Evolutionary conservation across 2,329 filamentous ascomycete genomes (phyloP).

Genomic region (Phialophora macrospora): DNA sequence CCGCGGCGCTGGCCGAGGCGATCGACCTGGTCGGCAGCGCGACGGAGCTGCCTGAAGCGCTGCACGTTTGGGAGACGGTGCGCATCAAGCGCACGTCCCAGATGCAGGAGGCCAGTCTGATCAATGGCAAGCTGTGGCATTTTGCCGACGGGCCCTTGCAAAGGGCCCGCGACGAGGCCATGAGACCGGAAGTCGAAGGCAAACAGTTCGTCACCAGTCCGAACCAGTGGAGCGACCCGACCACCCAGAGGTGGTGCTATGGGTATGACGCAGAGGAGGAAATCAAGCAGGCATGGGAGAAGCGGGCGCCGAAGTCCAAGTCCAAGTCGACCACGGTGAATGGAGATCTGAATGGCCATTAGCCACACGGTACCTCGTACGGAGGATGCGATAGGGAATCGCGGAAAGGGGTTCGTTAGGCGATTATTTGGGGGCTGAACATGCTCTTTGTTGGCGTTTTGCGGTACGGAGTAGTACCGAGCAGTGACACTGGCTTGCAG

Average conservation of each 20-base stretch:
- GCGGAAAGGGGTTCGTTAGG: background rate
- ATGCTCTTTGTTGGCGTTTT: background rate
- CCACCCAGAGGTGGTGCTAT: conserved; percentile 56
- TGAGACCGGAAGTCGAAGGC: conserved; percentile 50
- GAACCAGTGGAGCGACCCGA: conserved; percentile 57
- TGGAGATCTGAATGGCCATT: conserved; percentile 14
- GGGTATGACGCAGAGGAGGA: conserved; percentile 54
- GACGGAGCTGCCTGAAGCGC: conserved; percentile 42
- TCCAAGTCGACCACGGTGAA: conserved; percentile 9
- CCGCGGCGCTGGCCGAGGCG: conserved; percentile 44
- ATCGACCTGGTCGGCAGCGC: conserved; percentile 23
- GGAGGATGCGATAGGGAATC: background rate
- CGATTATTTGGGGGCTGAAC: background rate
- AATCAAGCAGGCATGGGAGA: conserved; percentile 44
- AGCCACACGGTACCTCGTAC: no score
- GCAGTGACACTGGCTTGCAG: background rate
- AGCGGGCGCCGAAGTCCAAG: conserved; percentile 1
- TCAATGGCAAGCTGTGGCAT: conserved; percentile 58
- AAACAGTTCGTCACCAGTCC: conserved; percentile 47
- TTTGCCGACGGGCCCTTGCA: conserved; percentile 52
- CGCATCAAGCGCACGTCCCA: conserved; percentile 44
- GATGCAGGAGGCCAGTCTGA: conserved; percentile 53
- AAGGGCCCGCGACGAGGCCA: conserved; percentile 50
- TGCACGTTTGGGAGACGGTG: conserved; percentile 48
- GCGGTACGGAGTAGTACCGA: background rate